Evolutionary conservation across 83 land plant genomes (phyloP), one percentile per base, ranked within the genome.

Genomic region (Thuja plicata): DNA sequence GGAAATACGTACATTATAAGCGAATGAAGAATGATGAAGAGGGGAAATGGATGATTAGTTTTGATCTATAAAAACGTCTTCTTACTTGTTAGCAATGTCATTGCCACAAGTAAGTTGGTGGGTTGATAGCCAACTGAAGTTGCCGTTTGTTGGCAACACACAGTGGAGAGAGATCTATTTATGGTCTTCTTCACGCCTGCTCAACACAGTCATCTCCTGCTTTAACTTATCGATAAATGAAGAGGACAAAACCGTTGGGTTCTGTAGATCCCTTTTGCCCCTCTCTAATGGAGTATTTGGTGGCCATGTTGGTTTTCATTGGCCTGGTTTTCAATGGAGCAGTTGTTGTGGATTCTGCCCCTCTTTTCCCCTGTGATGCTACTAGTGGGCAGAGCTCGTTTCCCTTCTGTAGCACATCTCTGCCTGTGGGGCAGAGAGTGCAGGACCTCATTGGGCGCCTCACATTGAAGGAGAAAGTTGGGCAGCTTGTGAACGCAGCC

Each of bases 401-500:
- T 57, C 87, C 71, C 4, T 88, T 88, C 83, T 87, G 91, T 35
- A 88, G 81, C 89, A 66, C 76, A 2, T 43, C 89, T 38, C 35
- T 90, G 21, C 70, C 90, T 43, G 55, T 89, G 30, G 17, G 5
- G 32, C 82, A 46, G 27, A 45, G 88, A 34, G 90, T 48, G 60
- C 78, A 54, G 70, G 88, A 89, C 54, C 88, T 86, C 32, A 52
- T 89, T 11, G 79, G 88, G 38, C 79, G 88, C 24, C 70, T 89
- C 30, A 89, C 82, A 60, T 82, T 86, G 45, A 30, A 37, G 57
- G 90, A 89, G 84, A 89, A 89, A 71, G 90, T 86, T 5, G 84
- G 60, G 89, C 89, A 88, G 62, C 41, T 90, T 38, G 97, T 92
- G 83, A 95, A 92, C 89, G 89, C 88, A 76, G 97, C 95, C 3